Evolutionary conservation across 129 eudicot genomes (phyloP), one percentile per base, ranked within the genome.

Genomic region (Arctium lappa): DNA sequence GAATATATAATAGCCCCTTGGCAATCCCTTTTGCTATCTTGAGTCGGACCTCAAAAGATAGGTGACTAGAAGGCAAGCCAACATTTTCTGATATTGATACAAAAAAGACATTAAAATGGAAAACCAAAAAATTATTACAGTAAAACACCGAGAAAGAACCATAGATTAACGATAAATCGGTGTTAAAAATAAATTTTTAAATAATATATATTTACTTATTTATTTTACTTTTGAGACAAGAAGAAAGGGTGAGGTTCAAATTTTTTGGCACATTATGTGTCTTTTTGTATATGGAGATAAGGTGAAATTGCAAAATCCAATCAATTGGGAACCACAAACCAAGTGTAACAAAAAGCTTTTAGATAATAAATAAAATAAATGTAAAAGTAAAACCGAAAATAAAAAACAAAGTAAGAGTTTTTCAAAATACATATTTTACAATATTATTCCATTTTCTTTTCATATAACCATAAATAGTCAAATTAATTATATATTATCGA

Each of bases 1-100:
- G 99, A 73, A 95, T 83, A 85, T 91, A 90, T 15, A 83, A 71
- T 82, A 95, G 84, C 8, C 97, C 99, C 69, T 87, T 88, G 36
- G 99, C 99, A 1, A 95, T 82, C 72, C 99, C 99, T 88, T 81
- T 91, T 27, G 97, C 97, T 81, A 95, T 90, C 90, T 87, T 88
- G 81, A 95, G 86, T 66, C 99, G 92, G 46, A 87, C 79, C 42
- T 86, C 85, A 40, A 89, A 88, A 4, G 99, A 80, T 80, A 92
- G 74, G 76, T 71, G 88, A 15, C 82, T 87, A n/a, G 92, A 92
- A 1, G 94, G 87, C 6, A 90, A 88, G 7, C 90, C 94, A 7
- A 15, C 40, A 79, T 86, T 91, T 83, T 87, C 97, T 95, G 88
- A 72, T 80, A 86, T 77, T 74, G 18, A 79, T 33, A n/a, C 38